phyloP scores from a whole-genome alignment of 192 early-diverging fungal genomes.

The Entomortierella lignicola region DNA sequence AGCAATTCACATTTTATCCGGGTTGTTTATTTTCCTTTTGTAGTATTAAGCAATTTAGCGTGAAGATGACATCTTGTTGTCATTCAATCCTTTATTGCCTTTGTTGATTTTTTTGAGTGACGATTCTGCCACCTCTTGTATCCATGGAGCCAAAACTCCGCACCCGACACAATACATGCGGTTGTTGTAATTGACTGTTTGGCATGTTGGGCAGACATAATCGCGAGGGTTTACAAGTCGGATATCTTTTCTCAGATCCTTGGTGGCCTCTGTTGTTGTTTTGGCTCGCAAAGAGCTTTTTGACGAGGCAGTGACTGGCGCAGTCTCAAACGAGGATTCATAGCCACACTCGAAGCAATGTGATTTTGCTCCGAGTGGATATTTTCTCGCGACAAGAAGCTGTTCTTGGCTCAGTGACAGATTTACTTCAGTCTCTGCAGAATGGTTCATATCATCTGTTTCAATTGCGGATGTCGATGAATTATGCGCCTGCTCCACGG shows the following conservation, averaged over 20 bases:
- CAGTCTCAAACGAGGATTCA: conserved; percentile 8
- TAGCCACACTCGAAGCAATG: conserved; percentile 47
- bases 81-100: no score
- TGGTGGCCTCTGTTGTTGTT: not conserved
- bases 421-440: not conserved
- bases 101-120: not conserved
- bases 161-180: conserved; percentile 36
- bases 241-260: conserved; percentile 4
- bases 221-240: conserved; percentile 33
- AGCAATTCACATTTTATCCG: no score
- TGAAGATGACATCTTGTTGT: no score
- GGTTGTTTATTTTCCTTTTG: no score
- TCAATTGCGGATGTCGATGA: not conserved
- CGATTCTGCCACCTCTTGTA: not conserved
- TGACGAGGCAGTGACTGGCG: not conserved
- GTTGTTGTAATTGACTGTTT: conserved; percentile 25
- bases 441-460: not conserved
- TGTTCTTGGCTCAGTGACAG: not conserved
- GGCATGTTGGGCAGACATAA: conserved; percentile 36
- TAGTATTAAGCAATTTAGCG: no score
- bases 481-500: no score
- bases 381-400: not conserved
- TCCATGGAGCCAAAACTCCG: conserved; percentile 23
- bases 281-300: not conserved
- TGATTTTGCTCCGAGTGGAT: conserved; percentile 17